These are phyloP conservation scores for Calocybe cyanea DNA, from an alignment of 768 basidiomycete species.

Conservation along the genomic window DNA sequence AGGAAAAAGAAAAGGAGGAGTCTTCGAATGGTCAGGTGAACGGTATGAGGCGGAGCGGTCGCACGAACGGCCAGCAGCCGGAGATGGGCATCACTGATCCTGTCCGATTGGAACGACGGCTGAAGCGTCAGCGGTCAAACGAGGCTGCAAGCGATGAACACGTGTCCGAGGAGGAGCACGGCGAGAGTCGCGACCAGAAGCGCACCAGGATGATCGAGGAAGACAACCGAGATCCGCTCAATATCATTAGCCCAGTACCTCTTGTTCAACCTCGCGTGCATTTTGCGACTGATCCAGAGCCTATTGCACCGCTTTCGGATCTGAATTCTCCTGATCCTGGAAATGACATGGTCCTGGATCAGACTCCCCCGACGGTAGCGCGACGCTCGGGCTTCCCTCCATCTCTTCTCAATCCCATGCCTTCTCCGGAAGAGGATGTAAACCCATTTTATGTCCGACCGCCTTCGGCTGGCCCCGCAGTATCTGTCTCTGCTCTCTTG, in stretches of 20 bases:
- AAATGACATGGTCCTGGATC: conserved; percentile 37
- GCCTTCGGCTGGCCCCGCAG: conserved; percentile 2
- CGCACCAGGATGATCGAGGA: conserved; percentile 46
- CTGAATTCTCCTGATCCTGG: conserved; percentile 1
- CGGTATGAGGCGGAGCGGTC: conserved; percentile 66
- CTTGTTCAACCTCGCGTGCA: conserved; percentile 39
- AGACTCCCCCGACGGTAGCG: conserved; percentile 14
- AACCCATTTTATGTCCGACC: conserved; percentile 18
- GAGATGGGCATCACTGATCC: conserved; percentile 76
- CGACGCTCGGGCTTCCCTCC: conserved; percentile 42
- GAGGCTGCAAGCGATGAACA: conserved; percentile 49
- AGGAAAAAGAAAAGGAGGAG: conserved; percentile 30
- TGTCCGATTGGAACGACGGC: conserved; percentile 63
- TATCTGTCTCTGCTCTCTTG: conserved; percentile 7
- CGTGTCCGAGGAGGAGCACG: conserved; percentile 51
- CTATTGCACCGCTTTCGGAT: conserved; percentile 8
- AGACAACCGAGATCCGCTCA: conserved; percentile 47
- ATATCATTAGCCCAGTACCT: conserved; percentile 35
- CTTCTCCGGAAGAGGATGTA: conserved; percentile 23
- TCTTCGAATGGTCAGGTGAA: conserved; percentile 30
- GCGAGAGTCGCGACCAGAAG: conserved; percentile 50
- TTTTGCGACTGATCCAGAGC: conserved; percentile 41
- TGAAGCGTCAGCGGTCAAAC: conserved; percentile 68
- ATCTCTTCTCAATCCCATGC: conserved; percentile 49
- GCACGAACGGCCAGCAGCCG: conserved; percentile 67